Base-by-base conservation (phyloP, 179 eudicot genomes). In the Pouteria campechiana region DNA sequence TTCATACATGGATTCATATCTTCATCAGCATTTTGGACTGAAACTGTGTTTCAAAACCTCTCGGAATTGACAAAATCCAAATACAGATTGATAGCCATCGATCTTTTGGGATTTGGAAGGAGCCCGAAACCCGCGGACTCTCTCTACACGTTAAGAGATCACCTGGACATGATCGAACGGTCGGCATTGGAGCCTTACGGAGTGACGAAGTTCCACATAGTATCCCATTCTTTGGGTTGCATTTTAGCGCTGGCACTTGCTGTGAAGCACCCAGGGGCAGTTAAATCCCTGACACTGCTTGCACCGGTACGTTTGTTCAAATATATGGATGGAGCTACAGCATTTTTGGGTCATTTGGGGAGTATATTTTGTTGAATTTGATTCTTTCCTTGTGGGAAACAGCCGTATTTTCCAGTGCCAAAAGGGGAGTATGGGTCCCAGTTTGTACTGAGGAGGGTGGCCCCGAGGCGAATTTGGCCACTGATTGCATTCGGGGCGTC, bases 161-260 rank as follows among this genome's bases (percentile, higher is more conserved):
- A 89, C 31, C 53, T 89, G 7, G 89, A 84, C 17, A 84, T 78
- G 93, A 89, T 89, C 8, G 95, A 89, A 33, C 57, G 60, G 7
- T 73, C 95, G 0, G 93, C 81, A 6, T 44, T 89, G 7, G 75
- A 73, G 37, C 71, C 58, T 0, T 50, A 80, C 64, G 56, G 53
- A 5, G 72, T 89, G 1, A 72, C 73, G 57, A 80, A 88, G 2
- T 81, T 89, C 60, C 95, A 89, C 70, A 81, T 89, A 2, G 97
- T 89, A 4, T 94, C 97, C 3, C 97, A 89, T 49, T 89, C 97
- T 1, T 58, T 89, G 14, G 97, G 97, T 7, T 89, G 97, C 83
- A 80, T 89, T 52, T 41, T 89, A 44, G 97, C 95, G 10, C 81
- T 89, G 0, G 95, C 97, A 0, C 73, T 89, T 2, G 78, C 93